Base-by-base conservation (phyloP, 257 asterid genomes). In the Apocynum venetum region DNA sequence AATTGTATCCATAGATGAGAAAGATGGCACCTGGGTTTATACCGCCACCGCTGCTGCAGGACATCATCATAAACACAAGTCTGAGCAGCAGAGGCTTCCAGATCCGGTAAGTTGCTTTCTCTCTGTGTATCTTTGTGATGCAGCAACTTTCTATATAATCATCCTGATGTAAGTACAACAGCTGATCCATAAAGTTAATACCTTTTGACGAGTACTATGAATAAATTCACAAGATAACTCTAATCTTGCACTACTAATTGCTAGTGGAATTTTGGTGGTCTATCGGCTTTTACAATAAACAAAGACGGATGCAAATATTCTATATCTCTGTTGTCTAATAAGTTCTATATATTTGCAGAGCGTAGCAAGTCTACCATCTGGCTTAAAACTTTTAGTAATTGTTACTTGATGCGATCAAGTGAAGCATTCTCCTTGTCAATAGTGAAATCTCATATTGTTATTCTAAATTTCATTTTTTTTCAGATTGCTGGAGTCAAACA, bases 1-100 rank as follows among this genome's bases (percentile, higher is more conserved):
- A 61, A 84, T 79, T 78, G 83, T 95, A 55, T 89, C 97, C 53
- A 53, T 74, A 31, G 81, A 80, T 65, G 93, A 88, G 63, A 85
- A 77, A 83, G 96, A 95, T 81, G 96, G 97, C 38, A 81, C 84
- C 64, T 93, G 97, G 98, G 78, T 89, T 43, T 88, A 87, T 88
- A 87, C 89, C n/a, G 86, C 82, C 66, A 85, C 85, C 20, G 3
- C 57, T 31, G 20, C 38, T 0, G 8, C 43, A 6, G 75, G 75
- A 12, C 69, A 47, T 35, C 77, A 51, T 17, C 66, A 48, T 75
- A 63, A 75, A 55, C 88, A 78, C 71, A 87, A 78, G 77, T 89
- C 85, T 78, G 84, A 81, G 79, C 82, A 90, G 8, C 84, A 84
- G 53, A 64, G 77, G 55, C 77, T 91, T 77, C 86, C 92, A 1